Evolutionary conservation across 2,329 filamentous ascomycete species (phyloP).

Genomic region (Chrysoporthe puriensis): DNA sequence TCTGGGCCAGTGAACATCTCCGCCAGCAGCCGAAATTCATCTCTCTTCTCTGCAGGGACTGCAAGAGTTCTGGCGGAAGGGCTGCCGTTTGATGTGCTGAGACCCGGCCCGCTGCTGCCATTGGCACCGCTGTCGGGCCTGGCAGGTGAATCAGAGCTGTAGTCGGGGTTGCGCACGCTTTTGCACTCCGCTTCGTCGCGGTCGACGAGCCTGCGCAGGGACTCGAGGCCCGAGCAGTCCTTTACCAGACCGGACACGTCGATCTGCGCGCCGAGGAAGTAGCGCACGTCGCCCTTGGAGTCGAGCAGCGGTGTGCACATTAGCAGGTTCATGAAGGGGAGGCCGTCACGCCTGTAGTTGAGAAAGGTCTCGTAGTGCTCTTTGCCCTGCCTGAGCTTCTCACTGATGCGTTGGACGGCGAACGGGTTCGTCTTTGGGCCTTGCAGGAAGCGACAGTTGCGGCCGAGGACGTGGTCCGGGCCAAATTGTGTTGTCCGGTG

Average conservation of each 20-base stretch:
- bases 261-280: slow-evolving; percentile 72
- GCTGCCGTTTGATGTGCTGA: background rate
- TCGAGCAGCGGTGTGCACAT: slow-evolving; percentile 75
- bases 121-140: background rate
- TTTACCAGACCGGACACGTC: slow-evolving; percentile 71
- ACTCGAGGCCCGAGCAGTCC: slow-evolving; percentile 67
- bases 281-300: slow-evolving; percentile 66
- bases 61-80: background rate
- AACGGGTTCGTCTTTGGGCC: slow-evolving; percentile 70
- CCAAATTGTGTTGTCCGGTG: slow-evolving; percentile 28
- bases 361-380: slow-evolving; percentile 76
- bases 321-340: slow-evolving; percentile 76
- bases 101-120: background rate
- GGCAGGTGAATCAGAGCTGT: too few species aligned
- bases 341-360: slow-evolving; percentile 78
- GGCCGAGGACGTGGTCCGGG: slow-evolving; percentile 67
- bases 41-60: slow-evolving; percentile 42
- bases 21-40: slow-evolving; percentile 67
- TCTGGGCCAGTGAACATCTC: slow-evolving; percentile 73
- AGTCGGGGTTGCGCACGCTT: slow-evolving; percentile 8
- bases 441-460: slow-evolving; percentile 79
- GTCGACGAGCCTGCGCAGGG: slow-evolving; percentile 54
- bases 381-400: slow-evolving; percentile 63
- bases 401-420: slow-evolving; percentile 64
- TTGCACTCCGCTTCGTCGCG: slow-evolving; percentile 36